These are phyloP conservation scores for Gentiana dahurica DNA, from an alignment of 257 asterid species.

Conservation along the genomic window DNA sequence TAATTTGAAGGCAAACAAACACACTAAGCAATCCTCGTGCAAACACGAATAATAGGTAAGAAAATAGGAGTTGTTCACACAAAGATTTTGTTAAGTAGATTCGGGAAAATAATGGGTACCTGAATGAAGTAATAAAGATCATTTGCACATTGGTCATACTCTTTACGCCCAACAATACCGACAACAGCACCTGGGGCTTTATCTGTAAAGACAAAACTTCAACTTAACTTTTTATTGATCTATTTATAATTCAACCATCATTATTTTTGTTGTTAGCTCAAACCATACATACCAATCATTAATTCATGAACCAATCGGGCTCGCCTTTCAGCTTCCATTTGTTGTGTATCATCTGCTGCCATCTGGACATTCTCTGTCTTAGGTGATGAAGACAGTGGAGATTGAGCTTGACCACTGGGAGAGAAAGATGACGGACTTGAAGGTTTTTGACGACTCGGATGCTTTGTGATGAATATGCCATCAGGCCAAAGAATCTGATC, in stretches of 20 bases:
- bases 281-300: conserved; percentile 46
- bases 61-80: not conserved
- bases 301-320: conserved; percentile 63
- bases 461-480: conserved; percentile 92
- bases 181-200: conserved; percentile 89
- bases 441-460: conserved; percentile 65
- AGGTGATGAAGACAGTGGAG: conserved; percentile 50
- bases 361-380: conserved; percentile 33
- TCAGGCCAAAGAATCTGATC: conserved; percentile 90
- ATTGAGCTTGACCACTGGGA: conserved; percentile 25
- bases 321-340: conserved; percentile 70
- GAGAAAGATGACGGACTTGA: conserved; percentile 31
- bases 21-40: not conserved
- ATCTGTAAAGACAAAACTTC: conserved; percentile 35
- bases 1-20: too few species aligned
- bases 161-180: conserved; percentile 81
- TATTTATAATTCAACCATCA: too few species aligned
- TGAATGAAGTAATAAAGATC: conserved; percentile 93
- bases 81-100: not conserved
- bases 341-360: conserved; percentile 45
- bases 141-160: conserved; percentile 80
- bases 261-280: too few species aligned
- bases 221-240: not conserved
- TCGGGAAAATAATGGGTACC: conserved; percentile 35
- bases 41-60: not conserved